Evolutionary conservation across 106 monocot genomes (phyloP), one percentile per base, ranked within the genome.

Genomic region (Vanilla planifolia): DNA sequence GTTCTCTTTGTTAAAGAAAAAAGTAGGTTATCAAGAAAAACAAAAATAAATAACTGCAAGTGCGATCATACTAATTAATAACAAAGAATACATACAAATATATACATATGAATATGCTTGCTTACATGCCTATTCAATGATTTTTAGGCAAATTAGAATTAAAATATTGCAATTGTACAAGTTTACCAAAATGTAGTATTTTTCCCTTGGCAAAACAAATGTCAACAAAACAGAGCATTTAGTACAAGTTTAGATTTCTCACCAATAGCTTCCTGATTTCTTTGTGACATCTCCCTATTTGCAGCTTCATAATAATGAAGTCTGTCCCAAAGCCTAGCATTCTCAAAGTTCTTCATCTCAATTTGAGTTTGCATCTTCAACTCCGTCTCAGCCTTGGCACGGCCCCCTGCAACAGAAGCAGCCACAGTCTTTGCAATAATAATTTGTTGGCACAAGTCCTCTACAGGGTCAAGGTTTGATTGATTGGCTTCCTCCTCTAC

Each of bases 181-280:
- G n/a, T n/a, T n/a, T n/a, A n/a, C n/a, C 45, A 63, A 4, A 48
- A 20, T 29, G 2, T 63, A 47, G 15, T 48, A 63, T 11, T 17
- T 28, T 40, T 34, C 10, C 3, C 16, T 1, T 4, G 24, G 13
- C 3, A 63, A 22, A 33, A 8, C 24, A 11, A 32, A 29, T 20
- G 11, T 16, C 44, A 66, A 0, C 11, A 61, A 20, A 65, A 57
- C 1, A 8, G 20, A 40, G 36, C 17, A 25, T 19, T 5, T 8
- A n/a, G n/a, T n/a, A 27, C 13, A 64, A 64, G 27, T 48, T 33
- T 28, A 68, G 33, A 28, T 34, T 48, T 30, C 75, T 76, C 47
- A 88, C 88, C 88, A n/a, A 83, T 51, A 55, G 83, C 88, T 67
- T 79, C 83, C 67, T 88, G 88, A 63, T 88, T 88, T 64, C 82